Evolutionary conservation across 208 protist species (phyloP).

Genomic region (Leishmania guyanensis): DNA sequence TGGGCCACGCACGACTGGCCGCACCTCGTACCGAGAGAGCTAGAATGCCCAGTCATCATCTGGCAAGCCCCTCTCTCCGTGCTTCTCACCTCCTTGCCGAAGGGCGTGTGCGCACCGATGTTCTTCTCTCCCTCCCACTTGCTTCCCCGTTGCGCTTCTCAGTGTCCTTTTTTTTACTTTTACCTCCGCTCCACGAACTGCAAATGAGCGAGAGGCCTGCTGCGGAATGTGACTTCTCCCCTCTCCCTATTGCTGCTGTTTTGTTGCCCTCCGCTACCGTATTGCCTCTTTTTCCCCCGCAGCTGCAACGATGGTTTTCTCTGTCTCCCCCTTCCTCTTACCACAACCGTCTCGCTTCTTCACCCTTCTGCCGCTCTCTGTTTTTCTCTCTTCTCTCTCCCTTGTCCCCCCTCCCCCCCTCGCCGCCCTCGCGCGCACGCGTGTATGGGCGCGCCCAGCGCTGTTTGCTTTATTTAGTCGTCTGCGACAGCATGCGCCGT

Average conservation of each 20-base stretch:
- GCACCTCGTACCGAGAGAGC: not conserved
- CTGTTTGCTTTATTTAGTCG: not conserved
- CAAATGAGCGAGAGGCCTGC: too few species aligned
- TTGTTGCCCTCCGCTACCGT: too few species aligned
- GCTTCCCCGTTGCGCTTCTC: not conserved
- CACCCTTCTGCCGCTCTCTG: too few species aligned
- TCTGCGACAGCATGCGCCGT: not conserved
- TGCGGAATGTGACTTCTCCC: constrained; percentile 10
- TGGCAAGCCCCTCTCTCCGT: not conserved
- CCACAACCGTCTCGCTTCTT: too few species aligned
- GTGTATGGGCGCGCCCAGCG: not conserved
- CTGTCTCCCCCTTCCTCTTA: too few species aligned
- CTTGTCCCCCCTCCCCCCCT: too few species aligned
- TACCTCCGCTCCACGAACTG: not conserved
- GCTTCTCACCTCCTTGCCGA: not conserved
- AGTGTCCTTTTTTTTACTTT: constrained; percentile 1
- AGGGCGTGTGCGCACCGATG: not conserved
- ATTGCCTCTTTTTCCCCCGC: too few species aligned
- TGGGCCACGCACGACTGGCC: not conserved
- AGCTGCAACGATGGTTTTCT: too few species aligned
- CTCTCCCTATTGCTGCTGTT: not conserved
- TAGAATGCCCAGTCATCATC: not conserved
- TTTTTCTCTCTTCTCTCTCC: too few species aligned
- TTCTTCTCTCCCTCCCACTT: not conserved
- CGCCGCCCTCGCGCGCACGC: too few species aligned